Conservation (phyloP, 495 filamentous ascomycete species). For the Trichoderma virens region DNA sequence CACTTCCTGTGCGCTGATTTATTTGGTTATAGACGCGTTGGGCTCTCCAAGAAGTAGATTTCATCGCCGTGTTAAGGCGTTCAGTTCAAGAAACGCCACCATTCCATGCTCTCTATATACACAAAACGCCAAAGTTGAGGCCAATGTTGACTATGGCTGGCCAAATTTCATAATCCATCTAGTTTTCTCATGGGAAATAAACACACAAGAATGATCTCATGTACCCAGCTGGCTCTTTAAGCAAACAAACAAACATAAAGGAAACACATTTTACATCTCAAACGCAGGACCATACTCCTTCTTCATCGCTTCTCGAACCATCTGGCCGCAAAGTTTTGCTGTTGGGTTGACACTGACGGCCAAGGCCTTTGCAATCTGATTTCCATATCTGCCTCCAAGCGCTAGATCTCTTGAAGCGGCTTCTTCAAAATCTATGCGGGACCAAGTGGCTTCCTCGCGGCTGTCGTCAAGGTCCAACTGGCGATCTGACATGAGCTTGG, state of each 20-base stretch:
- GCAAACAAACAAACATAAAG: neutral
- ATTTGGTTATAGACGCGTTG: conserved; percentile 19
- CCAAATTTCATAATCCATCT: neutral
- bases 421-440: conserved; percentile 55
- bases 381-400: conserved; percentile 68
- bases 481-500: conserved; percentile 35
- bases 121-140: neutral
- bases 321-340: conserved; percentile 80
- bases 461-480: conserved; percentile 20
- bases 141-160: neutral
- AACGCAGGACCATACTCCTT: conserved; percentile 53
- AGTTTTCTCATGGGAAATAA: neutral
- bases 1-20: neutral
- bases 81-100: neutral
- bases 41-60: conserved; percentile 16
- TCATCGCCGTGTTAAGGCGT: neutral
- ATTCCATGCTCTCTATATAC: neutral
- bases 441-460: conserved; percentile 35
- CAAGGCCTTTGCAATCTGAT: conserved; percentile 65
- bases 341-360: conserved; percentile 79
- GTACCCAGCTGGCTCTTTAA: neutral
- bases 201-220: neutral
- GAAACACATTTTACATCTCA: conserved; percentile 11
- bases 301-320: conserved; percentile 78
- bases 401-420: conserved; percentile 68